phyloP scores from a whole-genome alignment of 2,329 filamentous ascomycete species.

The Monilinia polystroma region DNA sequence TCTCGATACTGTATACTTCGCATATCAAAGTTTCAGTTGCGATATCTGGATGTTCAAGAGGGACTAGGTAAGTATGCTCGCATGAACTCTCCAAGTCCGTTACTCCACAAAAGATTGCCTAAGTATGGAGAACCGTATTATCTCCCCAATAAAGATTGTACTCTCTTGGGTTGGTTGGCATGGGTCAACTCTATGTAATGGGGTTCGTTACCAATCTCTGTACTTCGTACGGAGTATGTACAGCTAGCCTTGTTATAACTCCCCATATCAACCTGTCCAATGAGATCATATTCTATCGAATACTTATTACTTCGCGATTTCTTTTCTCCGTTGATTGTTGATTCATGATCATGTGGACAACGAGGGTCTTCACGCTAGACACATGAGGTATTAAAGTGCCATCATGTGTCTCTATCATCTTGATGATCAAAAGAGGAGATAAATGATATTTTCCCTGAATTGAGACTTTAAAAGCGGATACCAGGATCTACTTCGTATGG shows the following conservation, averaged over 20 bases:
- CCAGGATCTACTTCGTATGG: not conserved
- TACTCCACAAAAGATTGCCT: not conserved
- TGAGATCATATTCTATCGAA: slow-evolving; percentile 7
- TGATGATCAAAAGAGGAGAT: not conserved
- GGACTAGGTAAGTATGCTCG: not conserved
- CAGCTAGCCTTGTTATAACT: not conserved
- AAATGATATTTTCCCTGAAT: not conserved
- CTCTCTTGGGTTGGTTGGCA: slow-evolving; percentile 2
- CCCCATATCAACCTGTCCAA: slow-evolving; percentile 11
- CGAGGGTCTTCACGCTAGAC: not conserved
- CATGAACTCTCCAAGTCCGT: not conserved
- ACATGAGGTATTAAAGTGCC: not conserved
- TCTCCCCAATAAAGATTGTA: not conserved
- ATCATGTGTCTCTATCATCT: not conserved
- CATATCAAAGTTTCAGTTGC: not conserved
- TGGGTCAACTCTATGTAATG: not conserved
- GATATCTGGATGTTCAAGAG: not conserved
- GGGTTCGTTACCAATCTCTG: slow-evolving; percentile 4
- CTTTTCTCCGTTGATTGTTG: not conserved
- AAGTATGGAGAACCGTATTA: not conserved
- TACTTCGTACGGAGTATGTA: not conserved
- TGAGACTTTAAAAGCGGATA: not conserved
- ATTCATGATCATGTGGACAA: slow-evolving; percentile 6
- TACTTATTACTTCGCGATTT: slow-evolving; percentile 6
- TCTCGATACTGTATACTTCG: not conserved